Percentiles rank a stretch among this genome's conserved stretches.
phyloP scores from a whole-genome alignment of 495 filamentous ascomycete genomes.

The Penicillium turbatum region DNA sequence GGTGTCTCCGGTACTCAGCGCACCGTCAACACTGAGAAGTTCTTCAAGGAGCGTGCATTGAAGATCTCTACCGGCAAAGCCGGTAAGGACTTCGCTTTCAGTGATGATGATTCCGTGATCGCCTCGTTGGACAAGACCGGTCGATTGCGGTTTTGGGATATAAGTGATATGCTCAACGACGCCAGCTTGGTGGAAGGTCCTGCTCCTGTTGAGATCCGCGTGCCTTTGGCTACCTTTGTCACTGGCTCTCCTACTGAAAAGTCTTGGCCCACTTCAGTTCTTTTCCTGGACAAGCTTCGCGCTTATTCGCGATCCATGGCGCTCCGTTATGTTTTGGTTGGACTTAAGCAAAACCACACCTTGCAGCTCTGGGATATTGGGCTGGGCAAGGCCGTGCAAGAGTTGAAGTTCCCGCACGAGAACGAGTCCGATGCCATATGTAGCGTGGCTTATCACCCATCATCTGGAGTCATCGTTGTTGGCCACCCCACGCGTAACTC shows the following conservation, averaged over 20 bases:
- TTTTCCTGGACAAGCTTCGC: slow-evolving; percentile 91
- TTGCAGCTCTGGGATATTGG: slow-evolving; percentile 98
- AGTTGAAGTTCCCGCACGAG: slow-evolving; percentile 92
- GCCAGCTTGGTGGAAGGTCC: slow-evolving; percentile 51
- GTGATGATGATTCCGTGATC: slow-evolving; percentile 89
- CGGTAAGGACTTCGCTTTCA: slow-evolving; percentile 96
- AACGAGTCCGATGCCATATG: slow-evolving; percentile 96
- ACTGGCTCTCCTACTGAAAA: slow-evolving; percentile 78
- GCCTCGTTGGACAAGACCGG: slow-evolving; percentile 96
- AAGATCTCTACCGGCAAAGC: slow-evolving; percentile 97
- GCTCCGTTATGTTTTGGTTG: slow-evolving; percentile 89
- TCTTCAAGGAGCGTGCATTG: slow-evolving; percentile 76
- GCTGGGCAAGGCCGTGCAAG: slow-evolving; percentile 89
- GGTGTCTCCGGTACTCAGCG: slow-evolving; percentile 68
- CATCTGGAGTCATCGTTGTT: slow-evolving; percentile 85
- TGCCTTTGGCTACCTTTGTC: slow-evolving; percentile 71
- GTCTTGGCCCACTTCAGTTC: slow-evolving; percentile 90
- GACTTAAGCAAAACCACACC: slow-evolving; percentile 98
- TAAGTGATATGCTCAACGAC: slow-evolving; percentile 65
- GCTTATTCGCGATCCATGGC: slow-evolving; percentile 83
- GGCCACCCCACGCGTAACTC: slow-evolving; percentile 97
- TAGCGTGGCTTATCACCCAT: slow-evolving; percentile 88
- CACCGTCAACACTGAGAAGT: slow-evolving; percentile 76
- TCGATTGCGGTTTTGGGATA: slow-evolving; percentile 94
- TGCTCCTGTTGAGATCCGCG: slow-evolving; percentile 64